Percentiles rank a stretch among this genome's conserved stretches.
Conservation (phyloP, 805 yeast species). For the Trichomonascus vanleenenianus region DNA sequence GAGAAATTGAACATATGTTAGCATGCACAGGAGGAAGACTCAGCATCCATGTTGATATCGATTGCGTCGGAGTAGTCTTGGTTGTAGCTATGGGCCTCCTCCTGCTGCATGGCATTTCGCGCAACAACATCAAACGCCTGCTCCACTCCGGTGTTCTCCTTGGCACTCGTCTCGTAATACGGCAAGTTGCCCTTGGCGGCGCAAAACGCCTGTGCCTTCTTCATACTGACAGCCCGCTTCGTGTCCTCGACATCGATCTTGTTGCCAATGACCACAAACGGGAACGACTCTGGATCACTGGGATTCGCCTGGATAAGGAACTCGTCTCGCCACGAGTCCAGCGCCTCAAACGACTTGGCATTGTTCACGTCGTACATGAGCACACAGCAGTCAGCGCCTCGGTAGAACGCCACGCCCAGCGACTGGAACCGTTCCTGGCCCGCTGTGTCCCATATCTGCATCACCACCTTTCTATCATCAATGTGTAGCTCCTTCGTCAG, state of each 20-base stretch:
- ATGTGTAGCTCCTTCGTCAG: constrained; percentile 81
- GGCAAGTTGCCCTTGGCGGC: constrained; percentile 73
- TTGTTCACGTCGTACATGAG: constrained; percentile 94
- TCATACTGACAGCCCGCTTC: constrained; percentile 62
- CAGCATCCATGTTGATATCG: constrained; percentile 86
- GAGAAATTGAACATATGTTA: constrained; percentile 23
- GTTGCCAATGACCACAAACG: constrained; percentile 91
- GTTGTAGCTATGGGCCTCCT: constrained; percentile 80
- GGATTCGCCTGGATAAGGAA: constrained; percentile 90
- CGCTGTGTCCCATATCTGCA: constrained; percentile 95
- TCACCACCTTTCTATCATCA: constrained; percentile 73
- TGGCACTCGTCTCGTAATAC: constrained; percentile 94
- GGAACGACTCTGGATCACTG: constrained; percentile 88
- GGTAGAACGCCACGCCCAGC: constrained; percentile 90
- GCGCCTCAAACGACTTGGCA: constrained; percentile 82
- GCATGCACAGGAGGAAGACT: constrained; percentile 68
- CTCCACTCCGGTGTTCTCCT: constrained; percentile 91
- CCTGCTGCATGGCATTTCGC: constrained; percentile 91
- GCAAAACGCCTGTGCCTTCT: constrained; percentile 55
- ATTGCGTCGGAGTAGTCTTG: constrained; percentile 96
- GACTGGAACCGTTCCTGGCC: constrained; percentile 98
- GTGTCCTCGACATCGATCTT: constrained; percentile 91
- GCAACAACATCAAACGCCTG: constrained; percentile 95
- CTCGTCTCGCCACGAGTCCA: constrained; percentile 92
- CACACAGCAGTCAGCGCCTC: constrained; percentile 98